A percentile compares a stretch with the other conserved stretches of the same genome.
phyloP scores from a whole-genome alignment of 2,329 filamentous ascomycete genomes.

The Stagonosporopsis chrysanthemi region DNA sequence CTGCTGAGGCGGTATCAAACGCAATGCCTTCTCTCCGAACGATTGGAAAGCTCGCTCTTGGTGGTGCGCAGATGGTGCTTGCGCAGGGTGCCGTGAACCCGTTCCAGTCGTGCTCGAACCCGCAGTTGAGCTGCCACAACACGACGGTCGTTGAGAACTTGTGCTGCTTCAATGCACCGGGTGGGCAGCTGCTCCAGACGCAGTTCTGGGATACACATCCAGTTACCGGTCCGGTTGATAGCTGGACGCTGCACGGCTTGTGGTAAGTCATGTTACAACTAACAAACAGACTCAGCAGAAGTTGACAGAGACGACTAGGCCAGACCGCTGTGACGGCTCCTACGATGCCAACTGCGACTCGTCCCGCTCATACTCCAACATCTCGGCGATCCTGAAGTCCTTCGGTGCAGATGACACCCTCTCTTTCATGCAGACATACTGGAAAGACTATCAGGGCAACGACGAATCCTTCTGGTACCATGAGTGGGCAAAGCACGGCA shows the following conservation, averaged over 20 bases:
- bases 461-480: conserved; percentile 73
- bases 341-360: conserved; percentile 72
- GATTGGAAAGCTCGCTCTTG: conserved; percentile 47
- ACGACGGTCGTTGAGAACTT: conserved; percentile 66
- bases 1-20: conserved; percentile 34
- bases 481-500: conserved; percentile 77
- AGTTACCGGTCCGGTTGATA: conserved; percentile 69
- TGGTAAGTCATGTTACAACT: conserved; percentile 54
- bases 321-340: conserved; percentile 69
- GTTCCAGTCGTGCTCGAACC: conserved; percentile 44
- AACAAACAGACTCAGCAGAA: neutral
- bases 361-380: conserved; percentile 69
- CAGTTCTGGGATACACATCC: conserved; percentile 80
- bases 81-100: conserved; percentile 23
- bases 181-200: conserved; percentile 74
- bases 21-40: conserved; percentile 46
- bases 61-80: conserved; percentile 33
- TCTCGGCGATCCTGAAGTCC: conserved; percentile 66
- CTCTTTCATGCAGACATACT: conserved; percentile 73
- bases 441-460: conserved; percentile 72
- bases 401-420: conserved; percentile 65
- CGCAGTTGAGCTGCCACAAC: conserved; percentile 69
- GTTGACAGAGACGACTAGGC: conserved; percentile 41
- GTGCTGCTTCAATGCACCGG: conserved; percentile 78
- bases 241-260: conserved; percentile 78